Evolutionary conservation across 140 eudicot genomes (phyloP).

Genomic region (Senecio squalidus): DNA sequence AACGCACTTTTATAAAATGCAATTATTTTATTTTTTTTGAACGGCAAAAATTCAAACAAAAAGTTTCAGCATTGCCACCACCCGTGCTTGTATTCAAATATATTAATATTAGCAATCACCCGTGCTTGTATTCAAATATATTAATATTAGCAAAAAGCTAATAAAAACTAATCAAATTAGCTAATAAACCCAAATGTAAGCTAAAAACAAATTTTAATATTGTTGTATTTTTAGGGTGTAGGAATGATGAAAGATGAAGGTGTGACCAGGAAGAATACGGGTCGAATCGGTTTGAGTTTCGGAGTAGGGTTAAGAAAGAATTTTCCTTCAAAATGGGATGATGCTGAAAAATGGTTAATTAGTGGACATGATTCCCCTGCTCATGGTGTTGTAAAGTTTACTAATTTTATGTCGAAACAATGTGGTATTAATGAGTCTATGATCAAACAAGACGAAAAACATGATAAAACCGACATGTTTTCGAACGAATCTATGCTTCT

Average conservation of each 20-base stretch:
- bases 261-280: constrained; percentile 32
- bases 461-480: constrained; percentile 15
- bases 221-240: constrained; percentile 15
- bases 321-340: constrained; percentile 93
- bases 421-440: constrained; percentile 26
- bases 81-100: too few relatives aligned
- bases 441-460: constrained; percentile 27
- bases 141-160: too few relatives aligned
- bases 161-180: too few relatives aligned
- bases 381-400: constrained; percentile 24
- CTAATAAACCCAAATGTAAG: too few relatives aligned
- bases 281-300: constrained; percentile 69
- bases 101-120: too few relatives aligned
- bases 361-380: constrained; percentile 67
- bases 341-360: constrained; percentile 84
- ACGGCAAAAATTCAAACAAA: too few relatives aligned
- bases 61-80: too few relatives aligned
- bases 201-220: not conserved
- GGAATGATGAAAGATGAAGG: constrained; percentile 29
- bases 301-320: constrained; percentile 46
- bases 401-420: constrained; percentile 11
- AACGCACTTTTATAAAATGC: too few relatives aligned
- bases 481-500: constrained; percentile 35
- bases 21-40: too few relatives aligned
- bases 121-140: too few relatives aligned